phyloP scores from a whole-genome alignment of 441 rosid genomes.

The Brassica hybrid region DNA sequence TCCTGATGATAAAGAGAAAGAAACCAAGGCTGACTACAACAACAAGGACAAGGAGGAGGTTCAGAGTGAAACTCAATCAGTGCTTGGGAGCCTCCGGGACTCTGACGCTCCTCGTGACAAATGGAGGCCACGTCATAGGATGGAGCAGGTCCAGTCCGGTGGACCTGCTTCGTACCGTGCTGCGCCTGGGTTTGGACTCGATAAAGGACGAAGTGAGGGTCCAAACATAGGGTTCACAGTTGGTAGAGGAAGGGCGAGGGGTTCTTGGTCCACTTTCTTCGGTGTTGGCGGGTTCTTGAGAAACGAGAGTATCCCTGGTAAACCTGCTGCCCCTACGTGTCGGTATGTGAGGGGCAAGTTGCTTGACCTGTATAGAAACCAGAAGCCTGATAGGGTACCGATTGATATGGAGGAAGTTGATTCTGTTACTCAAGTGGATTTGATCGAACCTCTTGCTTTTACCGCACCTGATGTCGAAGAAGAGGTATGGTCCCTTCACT shows the following conservation, averaged over 20 bases:
- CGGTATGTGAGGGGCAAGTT: constrained; percentile 87
- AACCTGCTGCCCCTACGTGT: constrained; percentile 42
- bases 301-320: constrained; percentile 50
- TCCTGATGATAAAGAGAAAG: constrained; percentile 95
- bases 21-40: constrained; percentile 57
- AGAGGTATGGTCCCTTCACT: constrained; percentile 52
- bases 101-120: constrained; percentile 91
- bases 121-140: constrained; percentile 96
- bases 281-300: constrained; percentile 37
- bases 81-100: constrained; percentile 58
- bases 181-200: constrained; percentile 93
- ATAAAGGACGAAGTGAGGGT: constrained; percentile 70
- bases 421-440: constrained; percentile 50
- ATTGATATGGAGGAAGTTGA: constrained; percentile 64
- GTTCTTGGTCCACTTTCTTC: constrained; percentile 31
- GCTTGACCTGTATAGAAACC: constrained; percentile 83
- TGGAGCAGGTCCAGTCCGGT: constrained; percentile 58
- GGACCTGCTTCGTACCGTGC: constrained; percentile 61
- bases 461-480: constrained; percentile 74
- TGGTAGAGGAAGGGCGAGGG: constrained; percentile 71
- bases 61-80: constrained; percentile 57
- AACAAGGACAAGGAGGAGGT: constrained; percentile 68
- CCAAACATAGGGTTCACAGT: constrained; percentile 68
- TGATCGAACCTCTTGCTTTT: constrained; percentile 77
- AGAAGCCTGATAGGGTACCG: constrained; percentile 54